Percentiles rank a stretch among this genome's conserved stretches.
These are phyloP conservation scores for Delitschia confertaspora DNA, from an alignment of 495 filamentous ascomycete species.

Conservation along the genomic window DNA sequence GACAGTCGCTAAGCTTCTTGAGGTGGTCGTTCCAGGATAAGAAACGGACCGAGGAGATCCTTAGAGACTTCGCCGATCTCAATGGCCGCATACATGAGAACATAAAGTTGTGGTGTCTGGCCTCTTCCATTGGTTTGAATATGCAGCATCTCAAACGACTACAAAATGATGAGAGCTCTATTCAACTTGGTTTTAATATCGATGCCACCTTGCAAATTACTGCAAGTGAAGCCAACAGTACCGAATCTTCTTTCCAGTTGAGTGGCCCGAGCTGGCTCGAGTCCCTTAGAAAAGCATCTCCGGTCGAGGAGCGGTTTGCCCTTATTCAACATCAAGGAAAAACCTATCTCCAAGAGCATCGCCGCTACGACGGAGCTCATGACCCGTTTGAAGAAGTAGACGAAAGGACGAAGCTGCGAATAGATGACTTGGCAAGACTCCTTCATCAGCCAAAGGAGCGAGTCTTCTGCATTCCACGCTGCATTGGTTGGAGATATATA, in stretches of 20 bases:
- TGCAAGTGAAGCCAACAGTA: constrained; percentile 9
- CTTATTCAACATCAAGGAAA: not conserved
- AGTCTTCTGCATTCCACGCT: constrained; percentile 30
- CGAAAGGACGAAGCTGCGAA: constrained; percentile 1
- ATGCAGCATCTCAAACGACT: constrained; percentile 27
- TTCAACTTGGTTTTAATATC: constrained; percentile 11
- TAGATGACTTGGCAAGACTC: constrained; percentile 26
- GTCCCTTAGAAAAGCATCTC: not conserved
- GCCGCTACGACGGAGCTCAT: not conserved
- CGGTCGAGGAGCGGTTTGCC: constrained; percentile 2
- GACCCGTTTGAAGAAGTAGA: constrained; percentile 3
- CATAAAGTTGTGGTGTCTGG: constrained; percentile 30
- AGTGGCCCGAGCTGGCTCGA: not conserved
- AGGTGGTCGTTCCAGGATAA: constrained; percentile 34
- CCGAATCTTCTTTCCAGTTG: constrained; percentile 18
- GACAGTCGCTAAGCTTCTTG: constrained; percentile 40
- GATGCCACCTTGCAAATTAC: constrained; percentile 28
- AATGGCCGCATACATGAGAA: constrained; percentile 30
- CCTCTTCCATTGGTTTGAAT: constrained; percentile 24
- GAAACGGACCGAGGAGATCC: constrained; percentile 27
- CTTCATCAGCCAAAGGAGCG: constrained; percentile 28
- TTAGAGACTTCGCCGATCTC: constrained; percentile 28
- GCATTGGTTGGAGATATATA: constrained; percentile 28
- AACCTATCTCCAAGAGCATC: constrained; percentile 3
- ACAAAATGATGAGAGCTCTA: constrained; percentile 24